Evolutionary conservation across 805 yeast species (phyloP), one percentile per base, ranked within the genome.

Genomic region (Phaffomyces opuntiae): DNA sequence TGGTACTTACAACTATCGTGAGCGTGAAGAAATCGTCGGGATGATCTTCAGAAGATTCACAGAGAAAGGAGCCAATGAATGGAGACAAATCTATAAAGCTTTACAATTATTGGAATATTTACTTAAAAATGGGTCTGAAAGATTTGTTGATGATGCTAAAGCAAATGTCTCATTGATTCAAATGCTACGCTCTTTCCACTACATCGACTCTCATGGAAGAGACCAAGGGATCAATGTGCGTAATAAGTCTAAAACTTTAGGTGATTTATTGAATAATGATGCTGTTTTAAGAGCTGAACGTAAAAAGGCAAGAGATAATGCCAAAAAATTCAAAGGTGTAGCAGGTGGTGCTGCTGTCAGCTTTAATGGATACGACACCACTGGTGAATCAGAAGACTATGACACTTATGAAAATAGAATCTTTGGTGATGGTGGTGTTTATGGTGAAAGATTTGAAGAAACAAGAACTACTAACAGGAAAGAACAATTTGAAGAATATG

Each of bases 1-100:
- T 34, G 97, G 96, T 3, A 93, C 99, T 4, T 87, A 87, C 68
- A 88, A 87, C 68, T 80, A 80, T 59, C 69, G 87, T 51, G 93
- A 86, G 57, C 67, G 95, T 47, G 90, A 83, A 58, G 95, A 86
- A 61, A 78, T 85, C 47, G 70, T 83, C 45, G 80, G 86, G 4
- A 82, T 86, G 79, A 74, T 84, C 26, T 83, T 83, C 61, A 73
- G 95, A 56, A 76, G 99, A 52, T 93, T 93, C 69, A 91, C 98
- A 7, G 99, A 93, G 64, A 93, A 93, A 68, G 77, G 93, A 7
- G 95, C 97, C 42, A 83, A 80, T 62, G 98, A 93, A 67, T 93
- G 99, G 99, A 80, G 99, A 62, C 99, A 93, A 65, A 91, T 93
- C 53, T 93, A 93, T 70, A 93, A 93, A 68, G 81, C 96, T 4